Evolutionary conservation across 768 basidiomycete genomes (phyloP), one percentile per base, ranked within the genome.

Genomic region (Termitomyces sp.): DNA sequence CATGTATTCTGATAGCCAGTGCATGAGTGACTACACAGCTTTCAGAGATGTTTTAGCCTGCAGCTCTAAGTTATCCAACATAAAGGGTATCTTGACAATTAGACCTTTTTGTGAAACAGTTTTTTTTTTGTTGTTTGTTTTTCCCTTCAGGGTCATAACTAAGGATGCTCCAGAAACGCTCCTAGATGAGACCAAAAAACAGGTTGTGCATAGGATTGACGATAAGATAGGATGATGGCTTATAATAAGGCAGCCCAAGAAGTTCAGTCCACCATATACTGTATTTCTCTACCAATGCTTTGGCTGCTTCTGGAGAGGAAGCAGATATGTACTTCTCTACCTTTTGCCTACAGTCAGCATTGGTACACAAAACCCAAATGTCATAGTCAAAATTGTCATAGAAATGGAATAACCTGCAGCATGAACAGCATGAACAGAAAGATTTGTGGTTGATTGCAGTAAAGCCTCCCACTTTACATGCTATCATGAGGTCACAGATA

Each of bases 401-500:
- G 1, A 9, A 16, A 26, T 57, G 51, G 3, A 43, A 13, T 9
- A 30, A 44, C 18, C 13, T 26, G 24, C 22, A 61, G 34, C 57
- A 63, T 49, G 47, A 43, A 33, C 62, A 65, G 1, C 36, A 5
- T 0, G 51, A 59, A 46, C 57, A 60, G 20, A 50, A 64, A 26
- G 33, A 10, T 22, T 56, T 36, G 5, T 55, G 54, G 8, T 12
- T 54, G 13, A 26, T 27, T 34, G 56, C 49, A 20, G 68, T 65
- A 34, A 73, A 46, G 3, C 69, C 71, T 1, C 65, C 60, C 0
- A 67, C 48, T 57, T 74, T 72, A 5, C 63, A 48, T 12, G 62
- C 65, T 8, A 68, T 69, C 0, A 65, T 65, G 1, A 75, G 64
- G 58, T 77, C 69, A 16, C 73, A 63, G 10, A 72, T 56, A 30